Evolutionary conservation across 352 stramenopile genomes (phyloP).

Genomic region (Globisporangium parvum): DNA sequence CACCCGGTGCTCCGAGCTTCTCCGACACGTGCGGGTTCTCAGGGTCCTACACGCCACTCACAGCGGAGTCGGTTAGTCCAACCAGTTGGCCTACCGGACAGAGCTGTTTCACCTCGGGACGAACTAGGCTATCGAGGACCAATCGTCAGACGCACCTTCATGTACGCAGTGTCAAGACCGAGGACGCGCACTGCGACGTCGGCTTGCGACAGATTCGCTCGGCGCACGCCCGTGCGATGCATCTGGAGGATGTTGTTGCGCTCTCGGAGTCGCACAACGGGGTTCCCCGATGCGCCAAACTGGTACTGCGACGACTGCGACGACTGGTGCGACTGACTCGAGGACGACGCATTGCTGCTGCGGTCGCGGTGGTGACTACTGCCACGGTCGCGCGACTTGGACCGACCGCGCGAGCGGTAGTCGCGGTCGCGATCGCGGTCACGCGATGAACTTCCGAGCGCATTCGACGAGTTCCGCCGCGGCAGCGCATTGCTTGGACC

Average conservation of each 20-base stretch:
- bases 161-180: slow-evolving; percentile 61
- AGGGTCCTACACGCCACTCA: slow-evolving; percentile 29
- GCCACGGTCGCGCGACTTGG: slow-evolving; percentile 1
- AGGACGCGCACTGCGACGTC: slow-evolving; percentile 56
- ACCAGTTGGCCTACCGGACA: no score
- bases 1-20: slow-evolving; percentile 59
- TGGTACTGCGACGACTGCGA: slow-evolving; percentile 13
- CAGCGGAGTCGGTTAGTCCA: background rate
- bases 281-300: slow-evolving; percentile 43
- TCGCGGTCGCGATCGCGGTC: slow-evolving; percentile 1
- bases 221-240: slow-evolving; percentile 50
- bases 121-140: no score
- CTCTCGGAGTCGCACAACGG: slow-evolving; percentile 49
- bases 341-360: slow-evolving; percentile 11
- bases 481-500: slow-evolving; percentile 20
- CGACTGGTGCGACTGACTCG: slow-evolving; percentile 1
- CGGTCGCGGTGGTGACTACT: slow-evolving; percentile 13
- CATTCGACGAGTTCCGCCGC: slow-evolving; percentile 43
- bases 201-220: slow-evolving; percentile 33
- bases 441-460: slow-evolving; percentile 12
- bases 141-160: slow-evolving; percentile 44
- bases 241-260: slow-evolving; percentile 72
- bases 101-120: no score
- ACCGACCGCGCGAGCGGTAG: slow-evolving; percentile 1
- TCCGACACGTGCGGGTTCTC: slow-evolving; percentile 61